Conservation (phyloP, 192 early-diverging fungal genomes). For the Podila minutissima region DNA sequence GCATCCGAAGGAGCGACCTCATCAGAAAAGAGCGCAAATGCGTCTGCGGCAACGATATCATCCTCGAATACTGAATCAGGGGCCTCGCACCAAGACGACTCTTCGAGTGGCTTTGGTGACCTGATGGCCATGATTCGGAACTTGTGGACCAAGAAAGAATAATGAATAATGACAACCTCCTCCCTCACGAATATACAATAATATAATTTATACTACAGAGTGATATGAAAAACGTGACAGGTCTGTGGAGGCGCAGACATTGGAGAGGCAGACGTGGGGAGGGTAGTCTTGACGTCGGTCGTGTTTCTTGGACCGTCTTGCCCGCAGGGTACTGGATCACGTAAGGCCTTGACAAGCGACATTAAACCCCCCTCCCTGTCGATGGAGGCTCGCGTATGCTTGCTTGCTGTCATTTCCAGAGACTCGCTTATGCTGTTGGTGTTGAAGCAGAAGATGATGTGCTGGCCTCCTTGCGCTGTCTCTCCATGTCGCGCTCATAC, state of each 20-base stretch:
- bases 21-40: background rate
- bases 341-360: no score
- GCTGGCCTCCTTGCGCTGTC: background rate
- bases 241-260: no score
- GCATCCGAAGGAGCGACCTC: background rate
- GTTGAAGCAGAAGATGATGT: constrained; percentile 9
- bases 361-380: no score
- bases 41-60: background rate
- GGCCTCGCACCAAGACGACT: background rate
- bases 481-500: constrained; percentile 19
- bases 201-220: no score
- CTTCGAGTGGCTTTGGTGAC: background rate
- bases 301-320: no score
- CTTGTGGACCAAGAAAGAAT: constrained; percentile 13
- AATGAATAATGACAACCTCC: background rate
- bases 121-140: constrained; percentile 19
- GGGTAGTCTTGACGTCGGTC: no score
- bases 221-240: no score
- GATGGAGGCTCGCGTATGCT: background rate
- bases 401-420: background rate
- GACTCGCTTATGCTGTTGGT: constrained; percentile 5
- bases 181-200: no score
- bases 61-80: background rate
- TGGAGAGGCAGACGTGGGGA: no score
- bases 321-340: no score